Base-by-base conservation (phyloP, 371 early-diverging fungal genomes). In the Mortierella sp. region DNA sequence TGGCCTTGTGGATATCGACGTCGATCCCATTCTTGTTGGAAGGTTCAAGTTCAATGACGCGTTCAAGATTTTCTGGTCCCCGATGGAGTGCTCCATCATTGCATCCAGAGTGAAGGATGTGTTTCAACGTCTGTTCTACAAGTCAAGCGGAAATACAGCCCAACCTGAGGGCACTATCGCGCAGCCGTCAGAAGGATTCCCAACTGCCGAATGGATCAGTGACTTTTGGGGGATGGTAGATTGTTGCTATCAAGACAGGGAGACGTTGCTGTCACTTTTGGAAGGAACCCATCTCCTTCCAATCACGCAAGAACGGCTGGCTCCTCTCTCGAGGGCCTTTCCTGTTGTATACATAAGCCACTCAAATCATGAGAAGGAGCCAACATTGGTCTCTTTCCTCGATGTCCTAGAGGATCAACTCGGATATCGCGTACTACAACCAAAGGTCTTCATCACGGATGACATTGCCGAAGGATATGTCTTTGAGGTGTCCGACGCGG, bases 211-310 rank as follows among this genome's bases (percentile, higher is more conserved):
- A 2, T 70, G 71, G 71, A 39, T 70, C 17, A 5, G 6, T 9
- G 41, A 54, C 45, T 58, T 63, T 40, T 70, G 71, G 71, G 31
- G 7, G 22, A 57, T 69, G 53, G 48, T 22, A 3, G 24, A 47
- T 2, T 5, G 29, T 24, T 27, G 34, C 5, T 10, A 16, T 2
- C 43, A 19, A 1, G 0, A 13, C 1, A 24, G 17, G 2, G 25
- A 37, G 7, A 19, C 3, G 9, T 16, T 56, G 5, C 37, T 63
- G 14, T 37, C 31, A 5, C 24, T n/a, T 12, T 37, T 70, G 1
- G 31, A n/a, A 1, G 60, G 60, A 0, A 2, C 48, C 1, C 63
- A 70, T 28, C 50, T 70, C 0, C 22, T 70, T 6, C 71, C 63
- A 6, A 37, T 64, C 16, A 52, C 44, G 7, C 43, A 6, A 21